phyloP scores from a whole-genome alignment of 2,329 filamentous ascomycete species.

The Calonectria ilicicola region DNA sequence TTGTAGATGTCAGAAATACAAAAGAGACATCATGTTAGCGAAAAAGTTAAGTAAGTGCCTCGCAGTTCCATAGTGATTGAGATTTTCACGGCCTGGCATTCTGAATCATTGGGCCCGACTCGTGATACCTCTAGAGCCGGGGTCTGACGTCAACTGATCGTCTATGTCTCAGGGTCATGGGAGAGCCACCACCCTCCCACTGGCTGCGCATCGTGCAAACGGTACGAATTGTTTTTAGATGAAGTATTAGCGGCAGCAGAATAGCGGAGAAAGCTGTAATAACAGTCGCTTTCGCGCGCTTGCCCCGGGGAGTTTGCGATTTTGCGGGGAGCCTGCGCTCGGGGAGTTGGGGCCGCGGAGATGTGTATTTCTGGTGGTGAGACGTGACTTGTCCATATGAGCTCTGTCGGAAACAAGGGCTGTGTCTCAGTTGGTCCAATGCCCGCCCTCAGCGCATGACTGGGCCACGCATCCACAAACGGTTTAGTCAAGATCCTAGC shows the following conservation, averaged over 20 bases:
- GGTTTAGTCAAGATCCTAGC: background rate
- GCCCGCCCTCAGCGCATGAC: background rate
- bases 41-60: background rate
- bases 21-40: background rate
- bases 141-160: background rate
- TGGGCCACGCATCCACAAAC: background rate
- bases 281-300: background rate
- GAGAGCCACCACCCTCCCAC: background rate
- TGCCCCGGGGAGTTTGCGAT: background rate
- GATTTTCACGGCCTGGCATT: background rate
- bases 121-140: background rate
- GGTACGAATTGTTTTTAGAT: background rate
- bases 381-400: constrained; percentile 2
- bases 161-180: background rate
- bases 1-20: background rate
- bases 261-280: background rate
- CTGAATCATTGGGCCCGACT: background rate
- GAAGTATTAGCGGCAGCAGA: background rate
- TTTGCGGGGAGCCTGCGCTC: too few relatives aligned
- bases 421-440: background rate
- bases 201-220: background rate
- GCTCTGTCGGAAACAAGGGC: background rate
- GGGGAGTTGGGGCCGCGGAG: constrained; percentile 3
- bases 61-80: too few relatives aligned
- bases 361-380: background rate